These are phyloP conservation scores for Ailanthus altissimus DNA, from an alignment of 345 rosid species.

Conservation along the genomic window DNA sequence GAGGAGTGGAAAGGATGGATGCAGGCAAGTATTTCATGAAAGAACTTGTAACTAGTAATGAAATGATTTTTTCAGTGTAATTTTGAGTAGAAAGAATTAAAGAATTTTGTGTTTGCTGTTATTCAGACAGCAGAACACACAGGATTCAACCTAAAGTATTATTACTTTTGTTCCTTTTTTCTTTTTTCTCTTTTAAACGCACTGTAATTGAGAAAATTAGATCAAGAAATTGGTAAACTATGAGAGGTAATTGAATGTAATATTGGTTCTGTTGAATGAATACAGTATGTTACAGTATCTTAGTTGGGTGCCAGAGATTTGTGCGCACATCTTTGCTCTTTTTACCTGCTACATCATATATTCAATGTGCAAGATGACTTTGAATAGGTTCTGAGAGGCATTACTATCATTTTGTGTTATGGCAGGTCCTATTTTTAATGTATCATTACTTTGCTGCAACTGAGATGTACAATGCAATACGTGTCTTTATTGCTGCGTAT, in stretches of 20 bases:
- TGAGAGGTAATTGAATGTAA: neutral
- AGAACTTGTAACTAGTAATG: slow-evolving; percentile 1
- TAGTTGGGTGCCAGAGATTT: slow-evolving; percentile 13
- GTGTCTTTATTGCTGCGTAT: slow-evolving; percentile 94
- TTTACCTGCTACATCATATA: neutral
- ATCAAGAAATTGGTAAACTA: neutral
- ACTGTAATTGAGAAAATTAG: neutral
- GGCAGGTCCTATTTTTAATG: slow-evolving; percentile 92
- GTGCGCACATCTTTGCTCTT: slow-evolving; percentile 3
- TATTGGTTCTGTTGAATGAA: neutral
- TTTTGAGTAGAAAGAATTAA: neutral
- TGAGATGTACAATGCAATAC: slow-evolving; percentile 93
- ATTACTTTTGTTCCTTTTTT: neutral
- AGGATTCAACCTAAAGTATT: neutral
- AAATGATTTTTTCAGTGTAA: slow-evolving; percentile 7
- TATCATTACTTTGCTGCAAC: slow-evolving; percentile 97
- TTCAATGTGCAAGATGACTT: neutral
- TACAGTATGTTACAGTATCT: neutral
- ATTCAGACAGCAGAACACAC: neutral
- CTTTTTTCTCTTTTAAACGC: neutral
- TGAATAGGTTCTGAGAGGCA: slow-evolving; percentile 1
- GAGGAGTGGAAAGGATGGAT: slow-evolving; percentile 99
- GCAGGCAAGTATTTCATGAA: slow-evolving; percentile 72
- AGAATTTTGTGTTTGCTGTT: neutral
- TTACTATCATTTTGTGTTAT: slow-evolving; percentile 16